Percentiles rank a stretch among this genome's conserved stretches.
Evolutionary conservation across 176 grass and related monocot genomes (phyloP).

Genomic region (Zoysia japonica): DNA sequence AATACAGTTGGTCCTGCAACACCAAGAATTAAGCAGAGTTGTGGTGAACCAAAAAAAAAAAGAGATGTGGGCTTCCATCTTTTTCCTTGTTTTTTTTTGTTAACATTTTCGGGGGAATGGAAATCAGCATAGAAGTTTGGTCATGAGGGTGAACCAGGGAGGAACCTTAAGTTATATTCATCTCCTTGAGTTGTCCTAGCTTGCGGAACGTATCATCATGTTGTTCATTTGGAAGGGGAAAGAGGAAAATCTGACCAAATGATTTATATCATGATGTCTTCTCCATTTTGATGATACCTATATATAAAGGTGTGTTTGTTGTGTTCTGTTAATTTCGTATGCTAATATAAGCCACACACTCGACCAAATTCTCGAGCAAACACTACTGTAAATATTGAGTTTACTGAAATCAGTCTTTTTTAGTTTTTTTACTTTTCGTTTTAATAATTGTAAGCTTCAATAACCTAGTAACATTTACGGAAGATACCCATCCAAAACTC

Average conservation of each 20-base stretch:
- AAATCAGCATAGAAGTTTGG: not conserved
- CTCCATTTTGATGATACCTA: not conserved
- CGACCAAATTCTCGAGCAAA: not conserved
- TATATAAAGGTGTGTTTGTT: not conserved
- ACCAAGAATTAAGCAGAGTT: constrained; percentile 15
- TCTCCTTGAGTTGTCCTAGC: constrained; percentile 30
- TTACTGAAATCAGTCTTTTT: too few species aligned
- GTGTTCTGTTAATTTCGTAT: not conserved
- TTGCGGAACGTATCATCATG: constrained; percentile 40
- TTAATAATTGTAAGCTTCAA: too few species aligned
- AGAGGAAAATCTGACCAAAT: constrained; percentile 47
- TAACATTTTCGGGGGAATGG: constrained; percentile 20
- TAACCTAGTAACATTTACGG: not conserved
- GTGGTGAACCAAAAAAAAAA: constrained; percentile 4
- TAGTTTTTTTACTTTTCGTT: too few species aligned
- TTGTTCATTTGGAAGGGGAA: constrained; percentile 31
- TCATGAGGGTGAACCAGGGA: not conserved
- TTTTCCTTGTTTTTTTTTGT: not conserved
- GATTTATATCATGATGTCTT: constrained; percentile 3
- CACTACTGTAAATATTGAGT: not conserved
- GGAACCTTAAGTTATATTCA: constrained; percentile 31
- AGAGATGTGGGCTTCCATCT: not conserved
- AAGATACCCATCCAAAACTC: not conserved
- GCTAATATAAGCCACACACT: not conserved
- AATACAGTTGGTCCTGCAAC: not conserved